A percentile compares a stretch with the other conserved stretches of the same genome.
These are phyloP conservation scores for Lumnitzera racemosa DNA, from an alignment of 345 rosid species.

Conservation along the genomic window DNA sequence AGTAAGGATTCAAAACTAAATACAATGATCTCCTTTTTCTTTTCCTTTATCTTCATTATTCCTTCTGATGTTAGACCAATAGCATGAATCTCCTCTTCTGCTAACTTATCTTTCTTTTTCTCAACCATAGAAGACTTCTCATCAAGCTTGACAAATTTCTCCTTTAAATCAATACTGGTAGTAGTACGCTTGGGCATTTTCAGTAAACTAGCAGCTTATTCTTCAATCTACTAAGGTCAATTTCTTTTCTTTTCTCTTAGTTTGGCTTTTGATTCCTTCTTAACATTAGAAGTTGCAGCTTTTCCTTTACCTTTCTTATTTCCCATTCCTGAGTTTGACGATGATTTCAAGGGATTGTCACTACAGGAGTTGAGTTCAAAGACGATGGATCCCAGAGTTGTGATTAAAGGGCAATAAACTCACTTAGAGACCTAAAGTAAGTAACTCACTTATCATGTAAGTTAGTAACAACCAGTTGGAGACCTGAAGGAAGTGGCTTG, in stretches of 20 bases:
- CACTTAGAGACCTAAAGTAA: too few species aligned
- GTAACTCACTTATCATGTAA: too few species aligned
- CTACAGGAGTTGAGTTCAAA: background rate
- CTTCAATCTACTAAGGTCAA: constrained; percentile 16
- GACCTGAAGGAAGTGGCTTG: too few species aligned
- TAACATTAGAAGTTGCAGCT: constrained; percentile 1
- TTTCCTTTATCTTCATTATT: too few species aligned
- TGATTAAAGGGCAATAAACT: too few species aligned
- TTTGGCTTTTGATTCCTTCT: background rate
- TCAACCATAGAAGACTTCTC: constrained; percentile 40
- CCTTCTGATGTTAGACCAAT: constrained; percentile 24
- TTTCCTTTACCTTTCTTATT: constrained; percentile 10
- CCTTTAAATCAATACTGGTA: constrained; percentile 59
- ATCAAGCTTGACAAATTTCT: constrained; percentile 33
- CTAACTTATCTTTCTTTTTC: constrained; percentile 31
- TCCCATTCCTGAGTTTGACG: constrained; percentile 11
- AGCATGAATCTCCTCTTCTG: constrained; percentile 46
- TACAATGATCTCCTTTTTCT: too few species aligned
- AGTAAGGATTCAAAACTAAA: too few species aligned
- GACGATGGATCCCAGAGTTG: too few species aligned
- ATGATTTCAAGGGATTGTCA: constrained; percentile 1
- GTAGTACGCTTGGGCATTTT: constrained; percentile 71
- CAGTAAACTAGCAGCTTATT: constrained; percentile 5
- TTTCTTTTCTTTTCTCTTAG: constrained; percentile 24
- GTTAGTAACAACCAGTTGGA: too few species aligned